phyloP scores from a whole-genome alignment of 306 rosid species.

The Alnus glutinosa region DNA sequence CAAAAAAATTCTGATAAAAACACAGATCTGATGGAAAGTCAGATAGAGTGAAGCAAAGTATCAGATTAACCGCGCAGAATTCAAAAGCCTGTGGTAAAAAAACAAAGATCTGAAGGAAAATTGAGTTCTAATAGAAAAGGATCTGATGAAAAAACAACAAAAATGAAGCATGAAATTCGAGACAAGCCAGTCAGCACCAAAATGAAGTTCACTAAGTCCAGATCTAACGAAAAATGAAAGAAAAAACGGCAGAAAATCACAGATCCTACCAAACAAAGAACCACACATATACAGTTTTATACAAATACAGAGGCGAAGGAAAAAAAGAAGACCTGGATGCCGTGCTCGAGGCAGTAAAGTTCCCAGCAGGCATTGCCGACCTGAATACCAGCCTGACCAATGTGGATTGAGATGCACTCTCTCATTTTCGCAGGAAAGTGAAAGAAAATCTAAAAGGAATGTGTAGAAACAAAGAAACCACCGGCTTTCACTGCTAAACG shows the following conservation, averaged over 20 bases:
- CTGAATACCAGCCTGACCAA: conserved; percentile 98
- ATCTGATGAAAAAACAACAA: background rate
- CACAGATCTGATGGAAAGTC: background rate
- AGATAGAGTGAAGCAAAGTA: background rate
- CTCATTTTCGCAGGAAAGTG: conserved; percentile 52
- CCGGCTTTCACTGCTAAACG: background rate
- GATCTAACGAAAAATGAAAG: background rate
- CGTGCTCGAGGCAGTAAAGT: conserved; percentile 93
- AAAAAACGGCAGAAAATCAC: background rate
- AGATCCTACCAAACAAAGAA: background rate
- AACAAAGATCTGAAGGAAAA: background rate
- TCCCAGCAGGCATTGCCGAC: conserved; percentile 99
- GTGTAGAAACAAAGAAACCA: background rate
- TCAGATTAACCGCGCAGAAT: background rate
- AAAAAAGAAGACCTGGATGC: conserved; percentile 56
- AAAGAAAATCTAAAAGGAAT: background rate
- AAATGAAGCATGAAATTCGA: background rate
- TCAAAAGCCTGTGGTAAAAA: background rate
- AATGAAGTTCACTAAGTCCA: background rate
- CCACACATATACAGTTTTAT: background rate
- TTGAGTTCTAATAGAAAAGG: too few relatives aligned
- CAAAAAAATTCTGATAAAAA: background rate
- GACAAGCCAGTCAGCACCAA: background rate
- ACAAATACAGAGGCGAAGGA: background rate
- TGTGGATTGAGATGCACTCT: conserved; percentile 92